Percentiles rank a stretch among this genome's conserved stretches.
phyloP scores from a whole-genome alignment of 2,329 filamentous ascomycete genomes.

The Cladosporium halotolerans region DNA sequence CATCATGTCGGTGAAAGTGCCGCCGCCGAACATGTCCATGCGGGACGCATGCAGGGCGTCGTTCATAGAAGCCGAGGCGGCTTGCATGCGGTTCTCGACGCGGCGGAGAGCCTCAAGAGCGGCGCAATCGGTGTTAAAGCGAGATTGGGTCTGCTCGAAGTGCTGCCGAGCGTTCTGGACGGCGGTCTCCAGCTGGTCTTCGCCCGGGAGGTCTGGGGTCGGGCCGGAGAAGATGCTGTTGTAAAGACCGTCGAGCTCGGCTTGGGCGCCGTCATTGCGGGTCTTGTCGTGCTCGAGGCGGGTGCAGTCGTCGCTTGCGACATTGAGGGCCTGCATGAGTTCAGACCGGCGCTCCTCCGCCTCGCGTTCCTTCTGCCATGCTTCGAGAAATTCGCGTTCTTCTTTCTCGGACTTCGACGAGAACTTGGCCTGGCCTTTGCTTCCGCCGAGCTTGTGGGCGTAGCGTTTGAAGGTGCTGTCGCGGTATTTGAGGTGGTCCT shows the following conservation, averaged over 20 bases:
- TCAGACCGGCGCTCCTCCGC: slow-evolving; percentile 39
- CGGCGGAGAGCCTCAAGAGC: slow-evolving; percentile 31
- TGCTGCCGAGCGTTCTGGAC: slow-evolving; percentile 31
- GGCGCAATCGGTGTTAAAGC: slow-evolving; percentile 37
- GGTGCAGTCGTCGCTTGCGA: slow-evolving; percentile 34
- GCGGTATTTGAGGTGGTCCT: slow-evolving; percentile 49
- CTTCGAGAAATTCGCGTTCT: slow-evolving; percentile 51
- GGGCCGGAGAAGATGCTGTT: slow-evolving; percentile 49
- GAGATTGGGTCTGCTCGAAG: slow-evolving; percentile 35
- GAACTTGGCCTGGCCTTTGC: slow-evolving; percentile 41
- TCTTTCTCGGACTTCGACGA: slow-evolving; percentile 47
- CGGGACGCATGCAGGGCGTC: slow-evolving; percentile 38
- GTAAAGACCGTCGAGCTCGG: slow-evolving; percentile 48
- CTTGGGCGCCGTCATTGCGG: slow-evolving; percentile 38
- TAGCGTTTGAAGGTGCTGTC: slow-evolving; percentile 49
- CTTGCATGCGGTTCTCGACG: slow-evolving; percentile 33
- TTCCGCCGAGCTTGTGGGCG: slow-evolving; percentile 46
- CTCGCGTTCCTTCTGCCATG: slow-evolving; percentile 43
- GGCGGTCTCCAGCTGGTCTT: slow-evolving; percentile 43
- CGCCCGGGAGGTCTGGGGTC: slow-evolving; percentile 48
- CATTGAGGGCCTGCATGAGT: slow-evolving; percentile 35
- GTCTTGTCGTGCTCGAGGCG: slow-evolving; percentile 34
- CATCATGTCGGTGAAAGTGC: slow-evolving; percentile 46
- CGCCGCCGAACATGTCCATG: slow-evolving; percentile 47
- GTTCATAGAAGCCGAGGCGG: slow-evolving; percentile 36